Base-by-base conservation (phyloP, 73 alveolate genomes). In the Blepharisma stoltei region DNA sequence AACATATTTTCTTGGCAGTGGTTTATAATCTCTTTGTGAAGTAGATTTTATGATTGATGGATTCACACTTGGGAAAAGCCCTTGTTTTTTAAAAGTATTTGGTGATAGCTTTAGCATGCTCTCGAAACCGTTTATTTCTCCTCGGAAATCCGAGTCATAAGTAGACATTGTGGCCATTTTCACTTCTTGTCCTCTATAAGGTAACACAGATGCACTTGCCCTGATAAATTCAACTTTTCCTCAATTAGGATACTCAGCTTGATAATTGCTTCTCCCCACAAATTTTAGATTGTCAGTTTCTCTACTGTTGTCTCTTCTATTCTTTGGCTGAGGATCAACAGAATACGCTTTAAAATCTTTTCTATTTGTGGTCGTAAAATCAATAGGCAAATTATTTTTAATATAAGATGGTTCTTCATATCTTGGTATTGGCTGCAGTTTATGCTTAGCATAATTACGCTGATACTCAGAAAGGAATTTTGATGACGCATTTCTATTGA, bases 171-270 rank as follows among this genome's bases (percentile, higher is more conserved):
- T n/a, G 23, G 46, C 23, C 18, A 60, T 14, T 60, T 60, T 60
- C 73, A 60, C 73, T 9, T 60, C 73, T 18, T n/a, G 46, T 8
- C 18, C 46, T 60, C 48, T 60, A 25, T 60, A 60, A 25, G 73
- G 73, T 60, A 14, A 8, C 0, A n/a, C 18, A 25, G 23, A 60
- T 38, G 14, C 23, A 14, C 73, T 38, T 0, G 23, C 23, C 4
- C 23, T 14, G 38, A 60, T 60, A 60, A 60, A 60, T 25, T 60
- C 73, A 60, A 14, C 14, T 14, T 60, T n/a, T 8, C 73, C 73
- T 38, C 73, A 60, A 60, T 60, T 25, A 60, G 73, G 73, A 25
- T 20, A 60, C 5, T 60, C 73, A 60, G 46, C 23, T 20, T 25
- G 73, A 25, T 60, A 60, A 5, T 60, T 60, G 2, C 46, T 14